Evolutionary conservation across 2,329 filamentous ascomycete species (phyloP).

Genomic region (Fusarium siculi): DNA sequence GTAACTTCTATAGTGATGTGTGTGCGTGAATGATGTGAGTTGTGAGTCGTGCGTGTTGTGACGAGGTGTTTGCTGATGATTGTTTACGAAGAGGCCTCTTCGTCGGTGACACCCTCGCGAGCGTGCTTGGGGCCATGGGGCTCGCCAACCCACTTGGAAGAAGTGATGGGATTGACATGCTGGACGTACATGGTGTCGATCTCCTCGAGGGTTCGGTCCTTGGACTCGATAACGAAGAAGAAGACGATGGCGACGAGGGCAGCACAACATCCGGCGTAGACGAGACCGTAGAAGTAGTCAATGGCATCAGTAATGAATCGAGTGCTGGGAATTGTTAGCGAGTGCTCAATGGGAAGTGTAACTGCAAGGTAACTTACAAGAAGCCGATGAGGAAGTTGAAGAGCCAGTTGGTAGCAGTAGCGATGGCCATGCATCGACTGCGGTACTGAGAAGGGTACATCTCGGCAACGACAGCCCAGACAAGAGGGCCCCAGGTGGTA

Average conservation of each 20-base stretch:
- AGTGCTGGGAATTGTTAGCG: conserved; percentile 56
- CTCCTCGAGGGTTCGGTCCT: conserved; percentile 78
- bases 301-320: conserved; percentile 78
- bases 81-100: conserved; percentile 32
- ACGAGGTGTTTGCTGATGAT: background rate
- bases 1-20: conserved; percentile 4
- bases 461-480: conserved; percentile 74
- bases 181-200: conserved; percentile 79
- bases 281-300: conserved; percentile 75
- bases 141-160: conserved; percentile 44
- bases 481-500: conserved; percentile 76
- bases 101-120: conserved; percentile 29
- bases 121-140: conserved; percentile 15
- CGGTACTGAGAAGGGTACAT: conserved; percentile 70
- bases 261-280: conserved; percentile 76
- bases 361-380: conserved; percentile 49
- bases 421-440: conserved; percentile 64
- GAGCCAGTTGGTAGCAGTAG: conserved; percentile 69
- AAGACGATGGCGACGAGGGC: conserved; percentile 73
- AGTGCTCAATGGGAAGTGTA: accelerated
- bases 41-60: background rate
- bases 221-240: conserved; percentile 80
- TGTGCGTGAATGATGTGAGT: background rate
- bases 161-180: conserved; percentile 61
- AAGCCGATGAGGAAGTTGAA: conserved; percentile 72